phyloP scores from a whole-genome alignment of 2,329 filamentous ascomycete genomes.

The Graphilbum fragrans region DNA sequence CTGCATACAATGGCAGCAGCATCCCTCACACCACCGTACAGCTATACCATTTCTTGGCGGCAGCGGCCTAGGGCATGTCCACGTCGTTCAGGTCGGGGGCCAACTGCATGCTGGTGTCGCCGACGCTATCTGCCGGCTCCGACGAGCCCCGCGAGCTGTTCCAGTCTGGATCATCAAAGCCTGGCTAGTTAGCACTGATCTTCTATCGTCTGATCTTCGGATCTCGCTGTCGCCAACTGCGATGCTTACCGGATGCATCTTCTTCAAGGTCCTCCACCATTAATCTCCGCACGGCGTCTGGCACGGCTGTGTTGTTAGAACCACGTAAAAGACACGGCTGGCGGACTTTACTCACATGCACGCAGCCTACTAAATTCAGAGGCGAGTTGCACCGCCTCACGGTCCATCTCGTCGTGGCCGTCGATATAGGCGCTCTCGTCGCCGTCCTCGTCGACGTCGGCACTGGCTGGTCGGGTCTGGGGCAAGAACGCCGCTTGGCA shows the following conservation, averaged over 20 bases:
- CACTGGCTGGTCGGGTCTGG: slow-evolving; percentile 18
- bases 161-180: slow-evolving; percentile 31
- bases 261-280: slow-evolving; percentile 46
- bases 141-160: slow-evolving; percentile 42
- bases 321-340: not conserved
- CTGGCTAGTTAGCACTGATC: slow-evolving; percentile 3
- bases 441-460: not conserved
- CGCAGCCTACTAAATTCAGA: slow-evolving; percentile 21
- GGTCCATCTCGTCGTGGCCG: not conserved
- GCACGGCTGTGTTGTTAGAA: slow-evolving; percentile 20
- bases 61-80: slow-evolving; percentile 5
- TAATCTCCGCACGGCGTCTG: slow-evolving; percentile 38
- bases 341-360: slow-evolving; percentile 20
- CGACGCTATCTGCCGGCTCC: slow-evolving; percentile 38
- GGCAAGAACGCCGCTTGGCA: slow-evolving; percentile 26
- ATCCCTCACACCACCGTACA: too few species aligned
- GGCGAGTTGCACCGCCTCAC: slow-evolving; percentile 14
- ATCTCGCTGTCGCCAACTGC: too few species aligned
- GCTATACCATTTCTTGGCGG: too few species aligned
- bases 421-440: not conserved
- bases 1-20: too few species aligned
- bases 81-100: slow-evolving; percentile 24
- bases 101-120: slow-evolving; percentile 30
- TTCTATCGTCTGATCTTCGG: not conserved
- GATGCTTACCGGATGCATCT: slow-evolving; percentile 43